Conservation (phyloP, 2,329 filamentous ascomycete genomes). For the Sporothrix curviconia region DNA sequence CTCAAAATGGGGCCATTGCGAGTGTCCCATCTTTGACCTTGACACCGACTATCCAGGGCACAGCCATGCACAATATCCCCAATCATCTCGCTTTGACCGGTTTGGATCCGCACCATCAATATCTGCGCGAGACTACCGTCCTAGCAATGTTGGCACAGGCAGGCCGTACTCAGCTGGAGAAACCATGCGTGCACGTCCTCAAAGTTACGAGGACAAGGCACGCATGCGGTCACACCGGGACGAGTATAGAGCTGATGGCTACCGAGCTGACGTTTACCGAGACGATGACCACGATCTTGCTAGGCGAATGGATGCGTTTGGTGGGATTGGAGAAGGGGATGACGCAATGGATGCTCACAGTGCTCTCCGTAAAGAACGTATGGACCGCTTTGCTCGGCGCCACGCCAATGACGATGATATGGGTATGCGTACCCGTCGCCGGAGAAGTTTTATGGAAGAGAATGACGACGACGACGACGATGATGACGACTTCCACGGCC, state of each 20-base stretch:
- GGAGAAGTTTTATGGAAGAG: constrained; percentile 48
- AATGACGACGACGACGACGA: constrained; percentile 50
- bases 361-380: background rate
- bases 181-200: constrained; percentile 24
- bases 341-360: background rate
- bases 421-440: constrained; percentile 3
- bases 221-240: constrained; percentile 29
- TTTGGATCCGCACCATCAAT: constrained; percentile 28
- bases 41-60: constrained; percentile 45
- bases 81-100: constrained; percentile 27
- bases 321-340: constrained; percentile 30
- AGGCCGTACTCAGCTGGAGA: constrained; percentile 14
- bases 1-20: constrained; percentile 72
- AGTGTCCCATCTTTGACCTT: constrained; percentile 74
- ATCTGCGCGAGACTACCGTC: constrained; percentile 26
- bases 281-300: constrained; percentile 33
- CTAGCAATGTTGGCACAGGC: constrained; percentile 9
- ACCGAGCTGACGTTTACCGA: constrained; percentile 23
- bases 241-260: constrained; percentile 14
- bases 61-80: constrained; percentile 38
- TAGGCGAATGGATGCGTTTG: constrained; percentile 31
- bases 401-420: constrained; percentile 20
- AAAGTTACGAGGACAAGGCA: constrained; percentile 42
- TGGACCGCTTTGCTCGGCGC: constrained; percentile 25
- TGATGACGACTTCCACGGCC: constrained; percentile 50